Base-by-base conservation (phyloP, 441 rosid species). In the Syzygium syzygioides region DNA sequence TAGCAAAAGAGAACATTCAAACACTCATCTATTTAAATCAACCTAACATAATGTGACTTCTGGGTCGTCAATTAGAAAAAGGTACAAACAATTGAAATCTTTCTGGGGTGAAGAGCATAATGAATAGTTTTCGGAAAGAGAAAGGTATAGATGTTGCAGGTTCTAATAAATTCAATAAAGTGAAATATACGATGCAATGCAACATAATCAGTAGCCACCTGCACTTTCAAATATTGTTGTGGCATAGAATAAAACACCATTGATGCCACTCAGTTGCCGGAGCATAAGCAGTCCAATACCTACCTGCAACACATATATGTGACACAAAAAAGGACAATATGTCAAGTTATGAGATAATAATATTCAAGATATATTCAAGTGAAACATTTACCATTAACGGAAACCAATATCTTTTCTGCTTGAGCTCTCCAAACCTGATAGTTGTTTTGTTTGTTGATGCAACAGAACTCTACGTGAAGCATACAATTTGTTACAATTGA, bases 221-320 rank as follows among this genome's bases (percentile, higher is more conserved):
- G 99, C 97, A 90, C 93, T 68, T 90, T 86, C 91, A 92, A 97
- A 96, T 88, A 97, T 97, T 80, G 92, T 91, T 88, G 94, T 95
- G 55, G 99, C 94, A 91, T 97, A 97, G 92, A 97, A 97, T 28
- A 97, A 89, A 88, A 97, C 96, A 62, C 96, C 99, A 45, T 97
- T 96, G 32, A 94, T 92, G 87, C 99, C 99, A 89, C 94, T 91
- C 86, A 96, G 95, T 86, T 96, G 99, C 91, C 95, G 99, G 90
- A 96, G 92, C 68, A 91, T 88, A 90, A 97, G 97, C 80, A 97
- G 91, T 89, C 98, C 99, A 84, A 95, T 95, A 88, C 98, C 97
- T 89, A 97, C 93, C 98, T 97, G 94, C 90, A 92, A 62, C 37
- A 89, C 55, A 88, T 56, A 80, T 37, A 90, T 85, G 12, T 52